These are phyloP conservation scores for Penicillium sp. DNA, from an alignment of 2,329 filamentous ascomycete genomes.

Conservation along the genomic window DNA sequence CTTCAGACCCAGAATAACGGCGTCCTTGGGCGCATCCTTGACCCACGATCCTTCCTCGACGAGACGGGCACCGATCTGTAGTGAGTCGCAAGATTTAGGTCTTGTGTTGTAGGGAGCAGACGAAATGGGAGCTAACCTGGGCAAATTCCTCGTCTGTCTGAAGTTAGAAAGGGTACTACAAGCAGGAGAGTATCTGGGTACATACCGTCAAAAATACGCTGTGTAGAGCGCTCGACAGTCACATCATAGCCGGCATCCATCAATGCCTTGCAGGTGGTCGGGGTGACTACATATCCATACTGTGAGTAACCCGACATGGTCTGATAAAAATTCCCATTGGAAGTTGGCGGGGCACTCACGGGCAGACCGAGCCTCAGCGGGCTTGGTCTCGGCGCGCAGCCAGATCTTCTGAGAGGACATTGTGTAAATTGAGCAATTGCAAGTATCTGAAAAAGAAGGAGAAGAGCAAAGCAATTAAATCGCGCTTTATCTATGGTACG, in stretches of 20 bases:
- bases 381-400: slow-evolving; percentile 57
- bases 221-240: slow-evolving; percentile 62
- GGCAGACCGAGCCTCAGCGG: slow-evolving; percentile 52
- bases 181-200: not conserved
- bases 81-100: slow-evolving; percentile 48
- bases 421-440: slow-evolving; percentile 13
- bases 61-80: slow-evolving; percentile 57
- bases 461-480: slow-evolving; percentile 10
- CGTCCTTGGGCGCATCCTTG: slow-evolving; percentile 58
- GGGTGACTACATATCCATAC: slow-evolving; percentile 37
- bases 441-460: not conserved
- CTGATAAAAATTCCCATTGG: slow-evolving; percentile 3
- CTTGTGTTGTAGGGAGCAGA: not conserved
- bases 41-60: slow-evolving; percentile 63
- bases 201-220: slow-evolving; percentile 54
- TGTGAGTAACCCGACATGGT: slow-evolving; percentile 8
- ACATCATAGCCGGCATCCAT: slow-evolving; percentile 65
- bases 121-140: slow-evolving; percentile 23
- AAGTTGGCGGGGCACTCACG: slow-evolving; percentile 27
- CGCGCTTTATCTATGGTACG: slow-evolving; percentile 23
- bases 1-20: slow-evolving; percentile 72
- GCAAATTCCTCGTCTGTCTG: slow-evolving; percentile 33
- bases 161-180: not conserved
- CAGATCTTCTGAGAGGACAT: slow-evolving; percentile 46
- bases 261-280: slow-evolving; percentile 55